Evolutionary conservation across 2,329 filamentous ascomycete species (phyloP), one percentile per base, ranked within the genome.

Genomic region (Trichoderma lentiforme): DNA sequence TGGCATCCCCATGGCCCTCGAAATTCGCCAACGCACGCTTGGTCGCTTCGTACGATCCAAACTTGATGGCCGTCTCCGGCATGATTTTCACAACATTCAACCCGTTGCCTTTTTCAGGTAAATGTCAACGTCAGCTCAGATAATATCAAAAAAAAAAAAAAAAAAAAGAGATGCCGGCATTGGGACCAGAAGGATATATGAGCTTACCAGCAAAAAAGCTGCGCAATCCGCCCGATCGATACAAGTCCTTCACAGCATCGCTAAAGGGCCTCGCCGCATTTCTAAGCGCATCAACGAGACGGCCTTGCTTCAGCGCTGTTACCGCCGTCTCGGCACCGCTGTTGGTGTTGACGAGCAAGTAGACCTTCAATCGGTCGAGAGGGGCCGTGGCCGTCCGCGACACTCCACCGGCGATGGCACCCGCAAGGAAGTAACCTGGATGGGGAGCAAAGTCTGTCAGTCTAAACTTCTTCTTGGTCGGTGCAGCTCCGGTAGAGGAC

Each of bases 31-130:
- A 89, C 4, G 92, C 89, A 74, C 94, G 91, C 85, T 98, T 99
- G 9, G 94, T 92, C 66, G 94, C 94, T 88, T 99, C 96, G 79
- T 98, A 99, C 24, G 95, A 95, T 73, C 96, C 96, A 80, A 99
- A 99, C 82, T 98, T 97, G 80, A 99, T 97, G 30, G 96, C 95
- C 32, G 95, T 98, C 83, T 99, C 96, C 0, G 96, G 96, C 94
- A 98, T 97, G 73, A 99, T 96, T 82, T 99, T 99, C 78, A 98
- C 82, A 3, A 99, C 94, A 77, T 99, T 99, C 76, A 99, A 85
- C 4, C 96, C 96, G 78, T 99, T 99, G 47, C 96, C 95, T 97
- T 76, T 36, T 36, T 39, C n/a, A 53, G 47, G 2, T 6, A 53
- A 24, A 57, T 18, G 26, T 7, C 12, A 43, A 9, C 9, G 56